Percentiles rank a stretch among this genome's conserved stretches.
Conservation (phyloP, 2,329 filamentous ascomycete species). For the Fusarium verrucosum region DNA sequence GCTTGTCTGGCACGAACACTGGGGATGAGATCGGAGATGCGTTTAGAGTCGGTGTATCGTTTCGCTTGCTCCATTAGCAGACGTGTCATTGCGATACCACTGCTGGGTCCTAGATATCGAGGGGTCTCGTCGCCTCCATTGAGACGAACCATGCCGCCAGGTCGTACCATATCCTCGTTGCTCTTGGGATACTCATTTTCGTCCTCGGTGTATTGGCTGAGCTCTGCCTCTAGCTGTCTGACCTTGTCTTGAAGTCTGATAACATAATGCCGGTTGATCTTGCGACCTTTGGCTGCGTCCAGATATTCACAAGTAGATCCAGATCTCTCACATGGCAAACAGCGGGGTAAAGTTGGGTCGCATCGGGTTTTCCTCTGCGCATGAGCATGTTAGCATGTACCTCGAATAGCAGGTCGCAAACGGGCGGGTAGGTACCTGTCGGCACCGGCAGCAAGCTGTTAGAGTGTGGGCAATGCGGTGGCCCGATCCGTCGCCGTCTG, state of each 20-base stretch:
- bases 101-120: slow-evolving; percentile 91
- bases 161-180: slow-evolving; percentile 85
- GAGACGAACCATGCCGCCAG: slow-evolving; percentile 84
- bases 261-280: slow-evolving; percentile 91
- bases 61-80: slow-evolving; percentile 97
- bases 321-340: slow-evolving; percentile 90
- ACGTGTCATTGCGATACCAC: slow-evolving; percentile 93
- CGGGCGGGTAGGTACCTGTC: slow-evolving; percentile 66
- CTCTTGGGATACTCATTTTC: slow-evolving; percentile 75
- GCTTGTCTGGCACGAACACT: slow-evolving; percentile 68
- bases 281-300: slow-evolving; percentile 85
- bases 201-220: slow-evolving; percentile 80
- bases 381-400: slow-evolving; percentile 24
- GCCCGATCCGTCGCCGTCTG: slow-evolving; percentile 61
- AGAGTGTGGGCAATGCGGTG: slow-evolving; percentile 79
- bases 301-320: slow-evolving; percentile 95
- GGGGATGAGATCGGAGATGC: slow-evolving; percentile 90
- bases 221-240: slow-evolving; percentile 80
- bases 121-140: slow-evolving; percentile 85
- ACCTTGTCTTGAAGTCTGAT: slow-evolving; percentile 90
- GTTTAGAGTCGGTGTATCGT: slow-evolving; percentile 88
- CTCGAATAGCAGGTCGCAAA: slow-evolving; percentile 5
- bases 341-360: slow-evolving; percentile 90
- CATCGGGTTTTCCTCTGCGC: slow-evolving; percentile 91
- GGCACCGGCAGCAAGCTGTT: slow-evolving; percentile 81